phyloP scores from a whole-genome alignment of 345 rosid species.

The Cardiospermum halicacabum region DNA sequence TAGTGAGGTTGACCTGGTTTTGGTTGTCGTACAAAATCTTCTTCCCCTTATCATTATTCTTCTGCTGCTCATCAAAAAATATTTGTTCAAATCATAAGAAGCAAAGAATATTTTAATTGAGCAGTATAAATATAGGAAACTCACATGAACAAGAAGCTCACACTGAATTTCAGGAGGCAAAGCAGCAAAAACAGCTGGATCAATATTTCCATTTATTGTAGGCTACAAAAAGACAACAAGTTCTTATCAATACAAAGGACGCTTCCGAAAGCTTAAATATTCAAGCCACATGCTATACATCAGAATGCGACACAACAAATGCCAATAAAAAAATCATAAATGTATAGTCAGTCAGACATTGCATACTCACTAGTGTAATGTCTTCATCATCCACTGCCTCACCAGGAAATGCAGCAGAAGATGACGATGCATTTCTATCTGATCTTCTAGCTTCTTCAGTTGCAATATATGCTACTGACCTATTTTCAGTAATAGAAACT shows the following conservation, averaged over 20 bases:
- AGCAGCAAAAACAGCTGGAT: conserved; percentile 23
- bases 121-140: background rate
- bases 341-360: background rate
- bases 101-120: background rate
- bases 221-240: conserved; percentile 16
- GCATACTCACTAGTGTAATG: conserved; percentile 26
- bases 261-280: no score
- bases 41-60: conserved; percentile 13
- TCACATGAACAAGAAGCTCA: background rate
- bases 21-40: background rate
- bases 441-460: conserved; percentile 40
- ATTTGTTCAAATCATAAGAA: background rate
- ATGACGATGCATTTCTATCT: conserved; percentile 32
- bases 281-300: background rate
- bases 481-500: conserved; percentile 31
- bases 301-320: background rate
- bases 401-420: conserved; percentile 33
- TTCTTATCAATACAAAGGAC: background rate
- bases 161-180: conserved; percentile 22
- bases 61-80: conserved; percentile 7
- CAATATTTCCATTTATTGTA: conserved; percentile 19
- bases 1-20: background rate
- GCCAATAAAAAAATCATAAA: background rate
- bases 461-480: conserved; percentile 66
- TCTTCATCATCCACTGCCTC: conserved; percentile 55